Percentiles rank a stretch among this genome's conserved stretches.
Conservation (phyloP, 2,329 filamentous ascomycete species). For the Colletotrichum chrysophilum region DNA sequence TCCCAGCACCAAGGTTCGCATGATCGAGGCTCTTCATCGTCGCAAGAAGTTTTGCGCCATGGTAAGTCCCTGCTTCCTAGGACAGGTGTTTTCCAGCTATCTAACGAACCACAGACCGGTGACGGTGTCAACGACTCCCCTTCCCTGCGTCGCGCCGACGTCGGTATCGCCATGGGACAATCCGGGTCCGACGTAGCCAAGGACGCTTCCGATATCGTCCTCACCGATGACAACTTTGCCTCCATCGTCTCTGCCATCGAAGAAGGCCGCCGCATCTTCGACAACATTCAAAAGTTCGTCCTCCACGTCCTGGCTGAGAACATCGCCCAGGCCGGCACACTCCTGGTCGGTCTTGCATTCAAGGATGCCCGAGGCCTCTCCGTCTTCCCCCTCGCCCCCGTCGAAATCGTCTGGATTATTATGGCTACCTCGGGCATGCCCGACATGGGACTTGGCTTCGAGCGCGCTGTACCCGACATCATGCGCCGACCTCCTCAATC, state of each 20-base stretch:
- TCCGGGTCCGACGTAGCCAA: slow-evolving; percentile 68
- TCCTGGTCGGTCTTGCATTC: slow-evolving; percentile 69
- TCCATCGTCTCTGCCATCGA: slow-evolving; percentile 68
- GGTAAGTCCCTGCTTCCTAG: background rate
- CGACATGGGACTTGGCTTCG: slow-evolving; percentile 72
- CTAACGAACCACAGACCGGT: slow-evolving; percentile 51
- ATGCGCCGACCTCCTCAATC: slow-evolving; percentile 61
- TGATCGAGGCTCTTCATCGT: slow-evolving; percentile 70
- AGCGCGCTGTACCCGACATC: slow-evolving; percentile 66
- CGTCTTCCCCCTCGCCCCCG: slow-evolving; percentile 69
- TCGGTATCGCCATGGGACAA: slow-evolving; percentile 70
- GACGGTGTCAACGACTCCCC: slow-evolving; percentile 72
- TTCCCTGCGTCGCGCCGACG: slow-evolving; percentile 66
- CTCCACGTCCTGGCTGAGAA: slow-evolving; percentile 66
- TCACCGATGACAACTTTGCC: slow-evolving; percentile 71
- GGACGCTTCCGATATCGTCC: slow-evolving; percentile 64
- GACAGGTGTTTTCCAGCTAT: background rate
- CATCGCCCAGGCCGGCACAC: slow-evolving; percentile 65
- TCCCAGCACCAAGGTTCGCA: slow-evolving; percentile 67
- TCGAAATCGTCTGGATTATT: slow-evolving; percentile 74
- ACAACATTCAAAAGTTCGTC: slow-evolving; percentile 70
- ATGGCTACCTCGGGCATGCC: slow-evolving; percentile 72
- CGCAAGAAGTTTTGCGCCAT: slow-evolving; percentile 65
- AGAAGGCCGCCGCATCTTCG: slow-evolving; percentile 69
- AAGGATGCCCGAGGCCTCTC: slow-evolving; percentile 64